Conservation (phyloP, 2,329 filamentous ascomycete genomes). For the Ascochyta fabae region DNA sequence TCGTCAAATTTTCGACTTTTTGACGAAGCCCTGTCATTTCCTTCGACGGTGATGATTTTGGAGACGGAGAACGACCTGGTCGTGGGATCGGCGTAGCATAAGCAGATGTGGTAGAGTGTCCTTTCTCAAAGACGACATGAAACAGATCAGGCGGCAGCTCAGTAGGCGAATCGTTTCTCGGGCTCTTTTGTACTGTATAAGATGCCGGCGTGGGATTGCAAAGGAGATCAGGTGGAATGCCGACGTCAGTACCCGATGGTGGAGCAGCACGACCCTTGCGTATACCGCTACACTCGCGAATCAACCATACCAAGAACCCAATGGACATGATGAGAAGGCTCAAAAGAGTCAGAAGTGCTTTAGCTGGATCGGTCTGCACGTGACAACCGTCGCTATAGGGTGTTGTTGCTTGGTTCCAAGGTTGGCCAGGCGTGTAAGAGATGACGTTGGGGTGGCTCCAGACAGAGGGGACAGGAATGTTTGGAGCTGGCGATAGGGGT, state of each 20-base stretch:
- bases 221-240: background rate
- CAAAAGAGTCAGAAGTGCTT: background rate
- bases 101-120: too few relatives aligned
- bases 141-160: background rate
- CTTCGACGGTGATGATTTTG: too few relatives aligned
- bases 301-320: background rate
- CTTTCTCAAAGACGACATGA: background rate
- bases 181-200: background rate
- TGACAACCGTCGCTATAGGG: background rate
- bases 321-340: background rate
- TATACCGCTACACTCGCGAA: background rate
- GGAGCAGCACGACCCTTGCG: background rate
- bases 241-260: background rate
- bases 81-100: background rate
- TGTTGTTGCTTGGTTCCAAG: background rate
- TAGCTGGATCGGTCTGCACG: background rate
- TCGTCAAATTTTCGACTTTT: background rate
- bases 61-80: background rate
- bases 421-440: background rate
- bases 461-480: background rate
- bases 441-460: slow-evolving; percentile 6
- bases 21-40: background rate
- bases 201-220: background rate
- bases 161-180: background rate
- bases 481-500: background rate